Evolutionary conservation across 352 stramenopile species (phyloP).

Genomic region (Pythium vanterpoolii): DNA sequence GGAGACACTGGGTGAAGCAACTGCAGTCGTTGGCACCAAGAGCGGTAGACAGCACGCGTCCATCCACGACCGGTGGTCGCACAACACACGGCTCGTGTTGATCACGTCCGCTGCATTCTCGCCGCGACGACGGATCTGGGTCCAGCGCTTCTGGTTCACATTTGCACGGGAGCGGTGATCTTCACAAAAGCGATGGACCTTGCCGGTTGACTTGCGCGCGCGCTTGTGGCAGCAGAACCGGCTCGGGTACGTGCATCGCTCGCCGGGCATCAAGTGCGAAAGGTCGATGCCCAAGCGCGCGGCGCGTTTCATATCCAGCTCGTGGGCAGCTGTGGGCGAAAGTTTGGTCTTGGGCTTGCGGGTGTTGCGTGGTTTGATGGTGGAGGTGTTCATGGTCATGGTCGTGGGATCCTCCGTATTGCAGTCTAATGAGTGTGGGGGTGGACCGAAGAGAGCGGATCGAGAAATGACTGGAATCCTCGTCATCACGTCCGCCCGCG

Average conservation of each 20-base stretch:
- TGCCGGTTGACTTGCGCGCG: slow-evolving; percentile 23
- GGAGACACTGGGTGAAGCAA: background rate
- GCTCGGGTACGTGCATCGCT: slow-evolving; percentile 15
- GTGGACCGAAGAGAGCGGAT: no score
- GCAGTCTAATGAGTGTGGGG: slow-evolving; percentile 1
- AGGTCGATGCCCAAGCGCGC: slow-evolving; percentile 7
- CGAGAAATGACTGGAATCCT: no score
- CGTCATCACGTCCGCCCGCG: no score
- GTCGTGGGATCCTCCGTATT: background rate
- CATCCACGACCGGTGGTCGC: background rate
- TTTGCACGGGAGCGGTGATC: slow-evolving; percentile 11
- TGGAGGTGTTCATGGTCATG: background rate
- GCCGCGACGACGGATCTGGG: slow-evolving; percentile 2
- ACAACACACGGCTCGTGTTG: background rate
- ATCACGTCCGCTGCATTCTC: background rate
- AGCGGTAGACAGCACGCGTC: background rate
- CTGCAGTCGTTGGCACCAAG: background rate
- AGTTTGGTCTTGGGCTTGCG: slow-evolving; percentile 3
- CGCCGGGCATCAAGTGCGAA: slow-evolving; percentile 12
- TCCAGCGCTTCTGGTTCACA: slow-evolving; percentile 21
- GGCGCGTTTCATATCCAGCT: background rate
- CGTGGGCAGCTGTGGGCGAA: background rate
- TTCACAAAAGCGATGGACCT: slow-evolving; percentile 20
- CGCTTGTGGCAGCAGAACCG: slow-evolving; percentile 15
- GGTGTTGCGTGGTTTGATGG: background rate